Conservation (phyloP, 116 monocot species). For the Cymodocea nodosa region DNA sequence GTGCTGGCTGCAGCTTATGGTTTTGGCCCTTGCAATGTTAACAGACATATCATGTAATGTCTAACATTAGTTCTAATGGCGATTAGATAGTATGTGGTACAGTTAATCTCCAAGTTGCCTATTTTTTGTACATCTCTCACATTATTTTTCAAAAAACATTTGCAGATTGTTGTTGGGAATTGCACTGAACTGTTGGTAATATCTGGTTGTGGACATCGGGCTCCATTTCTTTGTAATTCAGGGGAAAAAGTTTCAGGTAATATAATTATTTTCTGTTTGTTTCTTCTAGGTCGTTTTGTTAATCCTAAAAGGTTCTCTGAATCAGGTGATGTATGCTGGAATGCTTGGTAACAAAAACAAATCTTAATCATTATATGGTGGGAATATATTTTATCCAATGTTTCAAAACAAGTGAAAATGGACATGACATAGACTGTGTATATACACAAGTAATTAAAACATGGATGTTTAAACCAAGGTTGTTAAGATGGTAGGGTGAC, state of each 20-base stretch:
- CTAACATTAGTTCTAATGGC: background rate
- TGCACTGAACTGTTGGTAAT: background rate
- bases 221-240: background rate
- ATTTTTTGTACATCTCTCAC: background rate
- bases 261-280: background rate
- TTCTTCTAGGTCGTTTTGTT: background rate
- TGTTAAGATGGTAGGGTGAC: too few species aligned
- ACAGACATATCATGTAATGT: background rate
- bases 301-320: background rate
- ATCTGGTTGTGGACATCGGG: background rate
- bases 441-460: too few species aligned
- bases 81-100: background rate
- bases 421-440: too few species aligned
- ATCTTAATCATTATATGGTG: background rate
- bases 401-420: too few species aligned
- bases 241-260: slow-evolving; percentile 2
- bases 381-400: too few species aligned
- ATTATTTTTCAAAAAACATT: background rate
- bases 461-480: too few species aligned
- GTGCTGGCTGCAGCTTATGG: background rate
- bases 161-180: background rate
- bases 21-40: background rate
- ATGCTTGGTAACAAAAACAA: background rate
- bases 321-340: background rate
- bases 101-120: background rate